A percentile compares a stretch with the other conserved stretches of the same genome.
Conservation (phyloP, 345 rosid species). For the Tarenaya hassleriana region DNA sequence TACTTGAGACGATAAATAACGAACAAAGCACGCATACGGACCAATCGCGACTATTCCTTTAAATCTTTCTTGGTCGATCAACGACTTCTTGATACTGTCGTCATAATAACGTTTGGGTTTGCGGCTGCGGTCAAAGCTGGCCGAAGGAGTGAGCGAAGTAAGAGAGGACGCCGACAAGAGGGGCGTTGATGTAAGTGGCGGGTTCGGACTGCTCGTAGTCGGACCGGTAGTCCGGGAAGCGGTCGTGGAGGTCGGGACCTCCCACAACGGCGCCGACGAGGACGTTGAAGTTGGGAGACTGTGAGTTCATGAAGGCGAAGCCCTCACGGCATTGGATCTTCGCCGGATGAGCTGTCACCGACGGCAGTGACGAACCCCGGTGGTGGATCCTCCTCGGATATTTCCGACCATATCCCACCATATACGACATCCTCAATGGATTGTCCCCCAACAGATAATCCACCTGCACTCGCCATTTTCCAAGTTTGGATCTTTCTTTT, state of each 20-base stretch:
- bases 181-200: too few species aligned
- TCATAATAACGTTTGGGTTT: neutral
- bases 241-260: conserved; percentile 71
- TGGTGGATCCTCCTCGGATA: conserved; percentile 88
- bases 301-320: conserved; percentile 45
- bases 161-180: conserved; percentile 80
- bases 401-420: conserved; percentile 85
- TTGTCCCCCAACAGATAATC: conserved; percentile 92
- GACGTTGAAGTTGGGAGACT: conserved; percentile 70
- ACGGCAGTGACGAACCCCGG: conserved; percentile 87
- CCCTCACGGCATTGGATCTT: conserved; percentile 73
- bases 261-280: conserved; percentile 80
- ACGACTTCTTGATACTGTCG: too few species aligned
- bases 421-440: conserved; percentile 75
- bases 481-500: too few species aligned
- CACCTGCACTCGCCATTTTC: too few species aligned
- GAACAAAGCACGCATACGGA: conserved; percentile 5
- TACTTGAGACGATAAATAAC: conserved; percentile 5
- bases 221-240: conserved; percentile 64
- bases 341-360: conserved; percentile 53
- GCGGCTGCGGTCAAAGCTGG: conserved; percentile 36
- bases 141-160: conserved; percentile 69
- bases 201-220: conserved; percentile 85
- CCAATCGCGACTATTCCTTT: conserved; percentile 1
- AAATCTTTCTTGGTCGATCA: too few species aligned